Conservation (phyloP, 2,329 filamentous ascomycete species). For the Phialophora macrospora region DNA sequence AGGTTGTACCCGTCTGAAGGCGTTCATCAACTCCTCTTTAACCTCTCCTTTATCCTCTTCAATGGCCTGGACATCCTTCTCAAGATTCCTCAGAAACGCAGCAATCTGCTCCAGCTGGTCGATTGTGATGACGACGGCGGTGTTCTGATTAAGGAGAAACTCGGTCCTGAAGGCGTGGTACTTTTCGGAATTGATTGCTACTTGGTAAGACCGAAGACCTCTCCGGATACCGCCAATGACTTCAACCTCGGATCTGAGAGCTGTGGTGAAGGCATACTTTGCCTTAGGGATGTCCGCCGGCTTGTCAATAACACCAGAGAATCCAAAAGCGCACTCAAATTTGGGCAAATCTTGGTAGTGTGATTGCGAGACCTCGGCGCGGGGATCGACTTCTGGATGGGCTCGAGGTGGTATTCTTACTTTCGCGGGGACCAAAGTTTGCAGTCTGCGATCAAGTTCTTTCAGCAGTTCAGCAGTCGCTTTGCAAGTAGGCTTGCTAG, state of each 20-base stretch:
- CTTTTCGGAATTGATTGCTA: slow-evolving; percentile 29
- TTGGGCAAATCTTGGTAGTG: slow-evolving; percentile 8
- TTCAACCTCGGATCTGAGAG: slow-evolving; percentile 24
- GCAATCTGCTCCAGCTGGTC: slow-evolving; percentile 32
- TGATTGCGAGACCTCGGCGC: neutral
- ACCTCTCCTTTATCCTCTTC: slow-evolving; percentile 23
- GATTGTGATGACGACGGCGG: slow-evolving; percentile 23
- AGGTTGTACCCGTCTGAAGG: slow-evolving; percentile 22
- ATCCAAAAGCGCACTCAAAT: slow-evolving; percentile 33
- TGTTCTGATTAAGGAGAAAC: slow-evolving; percentile 33
- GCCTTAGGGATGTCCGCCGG: slow-evolving; percentile 20
- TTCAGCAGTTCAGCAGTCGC: slow-evolving; percentile 5
- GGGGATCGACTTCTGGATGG: neutral
- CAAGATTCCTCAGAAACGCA: slow-evolving; percentile 22
- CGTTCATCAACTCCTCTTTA: slow-evolving; percentile 19
- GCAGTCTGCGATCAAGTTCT: slow-evolving; percentile 20
- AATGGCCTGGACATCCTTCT: slow-evolving; percentile 24
- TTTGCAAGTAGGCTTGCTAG: slow-evolving; percentile 3
- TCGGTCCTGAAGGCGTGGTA: slow-evolving; percentile 29
- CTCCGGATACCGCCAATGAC: slow-evolving; percentile 19
- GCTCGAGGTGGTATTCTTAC: slow-evolving; percentile 1
- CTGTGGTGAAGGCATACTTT: slow-evolving; percentile 21
- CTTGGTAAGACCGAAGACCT: slow-evolving; percentile 29
- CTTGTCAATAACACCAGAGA: slow-evolving; percentile 18
- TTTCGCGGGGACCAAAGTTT: slow-evolving; percentile 19